phyloP scores from a whole-genome alignment of 768 basidiomycete species.

The Exidia glandulosa region DNA sequence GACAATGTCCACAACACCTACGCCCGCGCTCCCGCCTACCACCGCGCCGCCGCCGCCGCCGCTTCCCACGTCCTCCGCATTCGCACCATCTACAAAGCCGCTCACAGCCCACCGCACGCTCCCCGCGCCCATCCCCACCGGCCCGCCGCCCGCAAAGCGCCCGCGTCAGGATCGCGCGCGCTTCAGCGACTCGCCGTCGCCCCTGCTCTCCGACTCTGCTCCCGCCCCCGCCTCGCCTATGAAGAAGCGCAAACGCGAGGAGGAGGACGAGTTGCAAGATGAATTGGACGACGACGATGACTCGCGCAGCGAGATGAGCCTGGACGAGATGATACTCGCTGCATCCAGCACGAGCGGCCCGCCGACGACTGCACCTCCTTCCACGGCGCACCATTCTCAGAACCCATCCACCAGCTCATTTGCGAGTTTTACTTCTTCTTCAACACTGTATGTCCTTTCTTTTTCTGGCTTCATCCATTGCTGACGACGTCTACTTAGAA shows the following conservation, averaged over 20 bases:
- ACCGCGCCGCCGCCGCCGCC: no score
- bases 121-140: not conserved
- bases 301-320: constrained; percentile 23
- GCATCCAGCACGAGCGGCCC: constrained; percentile 19
- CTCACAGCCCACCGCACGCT: not conserved
- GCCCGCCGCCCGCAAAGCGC: not conserved
- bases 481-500: not conserved
- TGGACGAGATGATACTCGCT: constrained; percentile 40
- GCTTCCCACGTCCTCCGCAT: no score
- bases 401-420: not conserved
- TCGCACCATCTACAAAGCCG: not conserved
- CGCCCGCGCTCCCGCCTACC: no score
- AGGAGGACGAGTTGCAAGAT: not conserved
- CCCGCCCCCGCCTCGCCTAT: no score
- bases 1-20: no score
- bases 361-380: constrained; percentile 8
- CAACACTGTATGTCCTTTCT: no score
- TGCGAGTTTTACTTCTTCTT: not conserved
- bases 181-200: not conserved
- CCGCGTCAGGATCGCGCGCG: not conserved
- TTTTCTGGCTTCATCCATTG: not conserved
- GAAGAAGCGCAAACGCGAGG: not conserved
- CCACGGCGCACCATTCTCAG: not conserved
- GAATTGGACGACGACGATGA: constrained; percentile 1
- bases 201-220: no score